Conservation (phyloP, 2,329 filamentous ascomycete genomes). For the Ophiocordyceps sinensis region DNA sequence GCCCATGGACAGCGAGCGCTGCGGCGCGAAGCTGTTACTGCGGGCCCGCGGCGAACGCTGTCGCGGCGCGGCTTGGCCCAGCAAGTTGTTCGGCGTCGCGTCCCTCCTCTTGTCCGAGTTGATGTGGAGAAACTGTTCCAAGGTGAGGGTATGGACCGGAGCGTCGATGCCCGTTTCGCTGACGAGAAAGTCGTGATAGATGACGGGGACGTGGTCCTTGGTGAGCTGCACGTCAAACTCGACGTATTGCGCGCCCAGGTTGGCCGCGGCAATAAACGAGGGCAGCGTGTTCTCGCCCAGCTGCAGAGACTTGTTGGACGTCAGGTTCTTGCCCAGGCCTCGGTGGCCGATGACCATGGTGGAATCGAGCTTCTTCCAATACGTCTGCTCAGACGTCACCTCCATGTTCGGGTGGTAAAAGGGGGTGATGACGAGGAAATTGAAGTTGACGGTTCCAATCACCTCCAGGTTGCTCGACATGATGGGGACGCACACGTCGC, state of each 20-base stretch:
- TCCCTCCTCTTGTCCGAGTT: constrained; percentile 38
- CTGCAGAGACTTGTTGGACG: constrained; percentile 73
- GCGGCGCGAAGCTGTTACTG: constrained; percentile 25
- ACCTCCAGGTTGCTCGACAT: constrained; percentile 74
- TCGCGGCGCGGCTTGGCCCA: neutral
- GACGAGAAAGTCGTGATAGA: constrained; percentile 96
- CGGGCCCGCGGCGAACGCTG: constrained; percentile 6
- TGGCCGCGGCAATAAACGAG: constrained; percentile 92
- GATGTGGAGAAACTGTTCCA: constrained; percentile 91
- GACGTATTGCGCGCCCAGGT: constrained; percentile 66
- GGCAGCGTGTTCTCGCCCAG: constrained; percentile 91
- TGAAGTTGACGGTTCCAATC: constrained; percentile 92
- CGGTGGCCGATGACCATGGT: constrained; percentile 67
- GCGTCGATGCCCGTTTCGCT: constrained; percentile 96
- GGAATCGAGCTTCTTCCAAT: constrained; percentile 85
- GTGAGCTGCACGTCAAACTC: constrained; percentile 88
- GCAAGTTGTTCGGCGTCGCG: neutral
- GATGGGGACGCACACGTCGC: constrained; percentile 84
- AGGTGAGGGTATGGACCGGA: constrained; percentile 83
- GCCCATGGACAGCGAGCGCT: constrained; percentile 42
- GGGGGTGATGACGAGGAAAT: constrained; percentile 87
- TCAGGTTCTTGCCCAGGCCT: constrained; percentile 80
- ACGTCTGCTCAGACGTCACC: constrained; percentile 78
- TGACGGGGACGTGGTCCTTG: constrained; percentile 96
- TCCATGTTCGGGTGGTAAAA: constrained; percentile 92